Conservation (phyloP, 2,329 filamentous ascomycete species). For the Tympanopsis confertula region DNA sequence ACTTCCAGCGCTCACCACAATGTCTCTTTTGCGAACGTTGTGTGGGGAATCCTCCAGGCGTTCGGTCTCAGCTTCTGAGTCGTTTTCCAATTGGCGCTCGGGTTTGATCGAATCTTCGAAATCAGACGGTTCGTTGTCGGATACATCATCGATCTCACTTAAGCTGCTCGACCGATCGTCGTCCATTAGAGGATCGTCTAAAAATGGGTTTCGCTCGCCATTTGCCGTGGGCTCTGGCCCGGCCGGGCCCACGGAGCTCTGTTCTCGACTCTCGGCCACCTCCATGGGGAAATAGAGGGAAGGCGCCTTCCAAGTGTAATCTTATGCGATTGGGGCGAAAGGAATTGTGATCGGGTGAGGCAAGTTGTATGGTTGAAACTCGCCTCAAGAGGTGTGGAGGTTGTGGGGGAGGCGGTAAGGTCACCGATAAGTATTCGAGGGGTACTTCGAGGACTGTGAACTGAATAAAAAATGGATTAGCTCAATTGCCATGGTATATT, state of each 20-base stretch:
- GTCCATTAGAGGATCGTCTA: constrained; percentile 12
- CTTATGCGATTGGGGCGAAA: too few relatives aligned
- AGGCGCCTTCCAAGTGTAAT: too few relatives aligned
- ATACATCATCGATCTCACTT: constrained; percentile 49
- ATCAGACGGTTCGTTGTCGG: constrained; percentile 32
- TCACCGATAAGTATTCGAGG: too few relatives aligned
- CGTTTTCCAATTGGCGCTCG: constrained; percentile 31
- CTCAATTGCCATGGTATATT: too few relatives aligned
- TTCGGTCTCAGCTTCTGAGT: constrained; percentile 58
- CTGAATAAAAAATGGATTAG: too few relatives aligned
- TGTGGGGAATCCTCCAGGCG: constrained; percentile 48
- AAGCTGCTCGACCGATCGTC: constrained; percentile 50
- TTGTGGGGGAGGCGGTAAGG: too few relatives aligned
- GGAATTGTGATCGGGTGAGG: too few relatives aligned
- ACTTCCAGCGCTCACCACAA: constrained; percentile 22
- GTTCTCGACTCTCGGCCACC: not conserved
- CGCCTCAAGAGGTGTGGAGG: too few relatives aligned
- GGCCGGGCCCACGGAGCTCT: not conserved
- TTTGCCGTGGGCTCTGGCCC: not conserved
- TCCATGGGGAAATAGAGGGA: constrained; percentile 1
- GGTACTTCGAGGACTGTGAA: too few relatives aligned
- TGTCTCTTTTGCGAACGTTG: constrained; percentile 26
- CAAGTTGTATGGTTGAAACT: too few relatives aligned
- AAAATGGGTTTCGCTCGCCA: not conserved
- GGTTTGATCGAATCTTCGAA: constrained; percentile 19